Conservation (phyloP, 495 filamentous ascomycete species). For the Aspergillus cavernicola region DNA sequence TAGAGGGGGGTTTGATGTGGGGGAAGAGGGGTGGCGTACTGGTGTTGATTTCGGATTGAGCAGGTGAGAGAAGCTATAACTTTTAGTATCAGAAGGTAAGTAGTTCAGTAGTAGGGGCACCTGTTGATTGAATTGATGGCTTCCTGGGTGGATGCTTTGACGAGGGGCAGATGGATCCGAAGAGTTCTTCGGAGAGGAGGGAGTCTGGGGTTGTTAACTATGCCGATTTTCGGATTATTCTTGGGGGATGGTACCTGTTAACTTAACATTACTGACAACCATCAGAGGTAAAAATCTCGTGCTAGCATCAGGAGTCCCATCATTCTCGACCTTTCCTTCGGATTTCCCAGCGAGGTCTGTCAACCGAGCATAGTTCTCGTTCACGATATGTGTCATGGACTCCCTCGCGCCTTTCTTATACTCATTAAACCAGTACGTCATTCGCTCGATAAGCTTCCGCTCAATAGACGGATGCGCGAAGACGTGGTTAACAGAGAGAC, state of each 20-base stretch:
- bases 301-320: conserved; percentile 62
- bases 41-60: conserved; percentile 5
- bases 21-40: background rate
- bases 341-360: conserved; percentile 71
- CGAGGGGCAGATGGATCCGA: conserved; percentile 78
- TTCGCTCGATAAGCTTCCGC: conserved; percentile 60
- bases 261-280: conserved; percentile 61
- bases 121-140: conserved; percentile 17
- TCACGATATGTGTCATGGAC: conserved; percentile 65
- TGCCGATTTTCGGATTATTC: too few relatives aligned
- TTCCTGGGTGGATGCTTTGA: conserved; percentile 24
- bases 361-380: conserved; percentile 72
- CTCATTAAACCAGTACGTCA: conserved; percentile 57
- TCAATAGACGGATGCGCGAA: conserved; percentile 68
- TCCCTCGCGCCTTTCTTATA: conserved; percentile 60
- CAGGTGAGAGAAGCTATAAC: background rate
- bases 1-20: too few relatives aligned
- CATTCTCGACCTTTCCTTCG: conserved; percentile 70
- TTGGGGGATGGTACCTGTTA: too few relatives aligned
- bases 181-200: conserved; percentile 74
- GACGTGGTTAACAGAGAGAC: conserved; percentile 79
- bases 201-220: too few relatives aligned
- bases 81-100: background rate
- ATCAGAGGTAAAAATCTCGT: conserved; percentile 57
- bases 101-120: background rate